Percentiles rank a stretch among this genome's conserved stretches.
These are phyloP conservation scores for Polyplosphaeria fusca DNA, from an alignment of 495 filamentous ascomycete species.

Conservation along the genomic window DNA sequence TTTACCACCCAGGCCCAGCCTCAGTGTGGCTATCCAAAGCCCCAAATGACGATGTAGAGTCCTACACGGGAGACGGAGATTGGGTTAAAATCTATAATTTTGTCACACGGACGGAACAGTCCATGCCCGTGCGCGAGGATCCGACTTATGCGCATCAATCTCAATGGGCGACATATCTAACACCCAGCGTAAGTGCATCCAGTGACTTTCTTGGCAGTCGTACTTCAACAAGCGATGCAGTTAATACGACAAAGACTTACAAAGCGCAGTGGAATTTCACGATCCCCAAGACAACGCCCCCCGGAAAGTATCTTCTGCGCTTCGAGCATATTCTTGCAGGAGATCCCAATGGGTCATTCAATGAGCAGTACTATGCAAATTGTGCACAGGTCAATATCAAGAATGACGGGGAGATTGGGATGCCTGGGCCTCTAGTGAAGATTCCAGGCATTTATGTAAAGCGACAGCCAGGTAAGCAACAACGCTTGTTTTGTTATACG, in stretches of 20 bases:
- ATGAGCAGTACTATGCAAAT: background rate
- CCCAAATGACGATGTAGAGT: constrained; percentile 7
- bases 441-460: background rate
- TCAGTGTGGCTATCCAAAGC: constrained; percentile 5
- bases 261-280: constrained; percentile 2
- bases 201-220: background rate
- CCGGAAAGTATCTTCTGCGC: constrained; percentile 10
- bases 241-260: too few species aligned
- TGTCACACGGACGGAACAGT: background rate
- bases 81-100: constrained; percentile 13
- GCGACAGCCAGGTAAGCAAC: background rate
- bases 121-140: background rate
- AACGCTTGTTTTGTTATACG: too few species aligned
- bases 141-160: background rate
- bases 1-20: constrained; percentile 14
- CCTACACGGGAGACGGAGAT: constrained; percentile 17
- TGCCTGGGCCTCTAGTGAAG: background rate
- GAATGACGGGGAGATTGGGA: background rate
- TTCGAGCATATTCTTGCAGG: background rate
- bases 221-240: background rate
- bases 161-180: background rate
- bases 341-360: background rate
- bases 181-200: background rate
- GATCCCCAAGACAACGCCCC: constrained; percentile 4
- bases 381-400: background rate